Base-by-base conservation (phyloP, 208 protist genomes). In the Acanthamoeba culbertsoni region DNA sequence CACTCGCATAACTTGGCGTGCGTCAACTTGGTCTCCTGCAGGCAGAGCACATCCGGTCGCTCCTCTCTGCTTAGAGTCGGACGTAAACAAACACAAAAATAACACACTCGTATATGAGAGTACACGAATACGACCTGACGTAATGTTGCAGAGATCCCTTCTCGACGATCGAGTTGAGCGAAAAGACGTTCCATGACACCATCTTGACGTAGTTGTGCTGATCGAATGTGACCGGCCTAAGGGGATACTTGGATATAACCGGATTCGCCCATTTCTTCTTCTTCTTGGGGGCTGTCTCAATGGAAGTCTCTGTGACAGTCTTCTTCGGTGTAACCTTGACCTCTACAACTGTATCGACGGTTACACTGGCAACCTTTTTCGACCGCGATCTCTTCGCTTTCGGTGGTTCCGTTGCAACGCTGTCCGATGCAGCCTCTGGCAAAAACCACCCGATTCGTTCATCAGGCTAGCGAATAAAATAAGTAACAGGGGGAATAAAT, bases 21-120 rank as follows among this genome's bases (percentile, higher is more conserved):
- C 75, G 97, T 97, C 79, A 99, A 94, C 93, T 98, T 98, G n/a
- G 98, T 99, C 93, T 99, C 98, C 93, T 99, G 98, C 86, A 99
- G 91, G 75, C 97, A 98, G 62, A 99, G 93, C 10, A 98, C 86
- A 82, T 98, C 97, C 5, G 97, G 98, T 62, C 96, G 65, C 95
- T 99, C 97, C 14, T 91, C 16, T 40, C 79, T 88, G 79, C 14
- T 12, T 40, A 26, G 48, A 18, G 48, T 8, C 8, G 48, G 48
- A 18, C 18, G 48, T 55, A 18, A 28, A 18, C 18, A 62, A 1
- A 20, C 31, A 18, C 26, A n/a, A n/a, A 20, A 1, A 18, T 62
- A 18, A 20, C 7, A 62, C 26, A 3, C 2, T 3, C 16, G 53
- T 26, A 62, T n/a, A 59, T 14, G 68, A 48, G 68, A 23, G 23